Conservation (phyloP, 2,329 filamentous ascomycete species). For the Diaporthe sp. region DNA sequence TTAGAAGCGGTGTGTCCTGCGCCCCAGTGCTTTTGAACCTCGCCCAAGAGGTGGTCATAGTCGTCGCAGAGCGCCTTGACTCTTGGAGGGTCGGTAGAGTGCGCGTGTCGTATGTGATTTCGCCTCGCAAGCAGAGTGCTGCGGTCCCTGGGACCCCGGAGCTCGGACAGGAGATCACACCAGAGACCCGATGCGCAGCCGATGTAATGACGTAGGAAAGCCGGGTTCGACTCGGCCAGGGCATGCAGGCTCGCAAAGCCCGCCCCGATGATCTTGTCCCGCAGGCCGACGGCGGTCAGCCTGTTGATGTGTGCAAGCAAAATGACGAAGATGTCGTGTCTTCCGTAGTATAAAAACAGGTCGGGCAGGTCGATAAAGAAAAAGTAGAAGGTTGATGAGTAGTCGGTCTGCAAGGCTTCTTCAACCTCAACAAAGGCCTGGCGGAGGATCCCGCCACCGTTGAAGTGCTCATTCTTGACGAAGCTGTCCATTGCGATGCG, state of each 20-base stretch:
- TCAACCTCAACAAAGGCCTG: conserved; percentile 43
- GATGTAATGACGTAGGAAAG: conserved; percentile 40
- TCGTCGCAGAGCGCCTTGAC: conserved; percentile 37
- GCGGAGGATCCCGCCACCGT: conserved; percentile 42
- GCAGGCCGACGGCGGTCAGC: conserved; percentile 39
- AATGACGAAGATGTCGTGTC: conserved; percentile 42
- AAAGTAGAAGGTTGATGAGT: conserved; percentile 42
- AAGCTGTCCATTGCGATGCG: conserved; percentile 43
- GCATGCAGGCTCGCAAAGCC: conserved; percentile 42
- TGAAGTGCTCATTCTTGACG: conserved; percentile 40
- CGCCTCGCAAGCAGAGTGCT: conserved; percentile 42
- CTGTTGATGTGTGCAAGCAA: conserved; percentile 42
- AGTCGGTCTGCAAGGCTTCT: conserved; percentile 42
- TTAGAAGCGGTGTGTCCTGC: conserved; percentile 36
- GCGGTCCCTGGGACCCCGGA: conserved; percentile 40
- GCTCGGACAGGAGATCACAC: conserved; percentile 41
- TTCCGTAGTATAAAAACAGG: conserved; percentile 40
- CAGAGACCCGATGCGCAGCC: conserved; percentile 42
- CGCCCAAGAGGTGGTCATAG: conserved; percentile 39
- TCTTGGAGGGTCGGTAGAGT: conserved; percentile 9
- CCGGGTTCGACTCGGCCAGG: conserved; percentile 39
- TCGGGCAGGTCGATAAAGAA: conserved; percentile 44
- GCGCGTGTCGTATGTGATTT: conserved; percentile 41
- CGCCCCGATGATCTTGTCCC: conserved; percentile 40
- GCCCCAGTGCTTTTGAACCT: conserved; percentile 37